phyloP scores from a whole-genome alignment of 495 filamentous ascomycete genomes.

The Collariella sp. region DNA sequence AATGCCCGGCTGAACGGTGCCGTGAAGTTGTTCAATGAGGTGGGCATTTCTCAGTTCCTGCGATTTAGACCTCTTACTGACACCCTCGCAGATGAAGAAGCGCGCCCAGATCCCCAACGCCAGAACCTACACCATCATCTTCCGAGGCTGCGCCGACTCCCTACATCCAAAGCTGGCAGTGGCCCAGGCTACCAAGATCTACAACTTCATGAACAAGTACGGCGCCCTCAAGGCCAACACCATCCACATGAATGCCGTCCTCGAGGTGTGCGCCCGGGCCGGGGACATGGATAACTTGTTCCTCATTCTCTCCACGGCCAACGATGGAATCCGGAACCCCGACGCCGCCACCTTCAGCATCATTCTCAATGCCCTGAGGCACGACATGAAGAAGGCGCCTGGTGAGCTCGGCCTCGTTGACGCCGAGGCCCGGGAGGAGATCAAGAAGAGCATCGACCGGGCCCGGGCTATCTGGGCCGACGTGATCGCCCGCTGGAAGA shows the following conservation, averaged over 20 bases:
- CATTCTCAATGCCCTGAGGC: slow-evolving; percentile 62
- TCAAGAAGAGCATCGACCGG: slow-evolving; percentile 37
- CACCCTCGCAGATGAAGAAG: slow-evolving; percentile 77
- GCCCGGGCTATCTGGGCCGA: slow-evolving; percentile 75
- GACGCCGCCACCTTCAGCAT: slow-evolving; percentile 68
- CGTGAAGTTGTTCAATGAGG: slow-evolving; percentile 77
- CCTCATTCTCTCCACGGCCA: slow-evolving; percentile 58
- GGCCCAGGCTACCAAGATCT: slow-evolving; percentile 56
- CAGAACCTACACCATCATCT: slow-evolving; percentile 72
- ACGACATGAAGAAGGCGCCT: slow-evolving; percentile 19
- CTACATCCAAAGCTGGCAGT: slow-evolving; percentile 45
- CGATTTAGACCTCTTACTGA: neutral
- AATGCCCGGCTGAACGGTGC: slow-evolving; percentile 50
- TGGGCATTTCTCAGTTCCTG: slow-evolving; percentile 25
- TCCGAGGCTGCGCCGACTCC: slow-evolving; percentile 60
- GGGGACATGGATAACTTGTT: slow-evolving; percentile 67
- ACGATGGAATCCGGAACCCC: slow-evolving; percentile 50
- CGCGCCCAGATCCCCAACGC: slow-evolving; percentile 62
- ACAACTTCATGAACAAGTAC: slow-evolving; percentile 58
- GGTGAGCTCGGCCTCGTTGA: slow-evolving; percentile 2
- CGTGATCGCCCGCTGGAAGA: slow-evolving; percentile 60
- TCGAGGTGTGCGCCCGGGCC: slow-evolving; percentile 66
- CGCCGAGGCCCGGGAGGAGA: slow-evolving; percentile 22
- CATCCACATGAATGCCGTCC: slow-evolving; percentile 77
- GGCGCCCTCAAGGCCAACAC: slow-evolving; percentile 55